Conservation (phyloP, 2,329 filamentous ascomycete genomes). For the Penicillium thymicola region DNA sequence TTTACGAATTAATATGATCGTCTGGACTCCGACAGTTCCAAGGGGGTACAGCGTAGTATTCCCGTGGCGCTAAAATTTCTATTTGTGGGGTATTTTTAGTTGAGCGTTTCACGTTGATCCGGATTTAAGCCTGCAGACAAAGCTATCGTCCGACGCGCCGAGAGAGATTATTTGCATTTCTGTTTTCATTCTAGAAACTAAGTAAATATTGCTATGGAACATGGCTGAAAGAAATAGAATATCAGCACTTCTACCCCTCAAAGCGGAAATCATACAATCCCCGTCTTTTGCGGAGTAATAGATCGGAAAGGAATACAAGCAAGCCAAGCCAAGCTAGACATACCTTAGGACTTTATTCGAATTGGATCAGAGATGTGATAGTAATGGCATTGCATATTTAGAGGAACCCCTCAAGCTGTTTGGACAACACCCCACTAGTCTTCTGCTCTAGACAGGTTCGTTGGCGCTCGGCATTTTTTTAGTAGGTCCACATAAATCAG, state of each 20-base stretch:
- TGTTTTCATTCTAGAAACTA: background rate
- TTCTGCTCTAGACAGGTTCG: background rate
- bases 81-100: conserved; percentile 8
- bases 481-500: background rate
- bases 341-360: background rate
- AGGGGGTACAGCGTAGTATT: background rate
- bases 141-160: background rate
- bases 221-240: background rate
- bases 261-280: background rate
- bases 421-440: background rate
- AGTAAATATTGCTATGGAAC: no score
- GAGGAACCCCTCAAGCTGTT: background rate
- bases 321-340: background rate
- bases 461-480: background rate
- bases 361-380: background rate
- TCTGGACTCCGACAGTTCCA: background rate
- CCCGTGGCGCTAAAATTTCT: background rate
- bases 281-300: background rate
- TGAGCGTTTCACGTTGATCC: conserved; percentile 1
- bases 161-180: background rate
- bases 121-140: background rate
- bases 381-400: background rate
- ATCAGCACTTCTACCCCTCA: background rate
- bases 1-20: background rate
- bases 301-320: no score